Percentiles rank a stretch among this genome's conserved stretches.
Evolutionary conservation across 441 rosid genomes (phyloP).

Genomic region (Bocquillonia castaneifolia): DNA sequence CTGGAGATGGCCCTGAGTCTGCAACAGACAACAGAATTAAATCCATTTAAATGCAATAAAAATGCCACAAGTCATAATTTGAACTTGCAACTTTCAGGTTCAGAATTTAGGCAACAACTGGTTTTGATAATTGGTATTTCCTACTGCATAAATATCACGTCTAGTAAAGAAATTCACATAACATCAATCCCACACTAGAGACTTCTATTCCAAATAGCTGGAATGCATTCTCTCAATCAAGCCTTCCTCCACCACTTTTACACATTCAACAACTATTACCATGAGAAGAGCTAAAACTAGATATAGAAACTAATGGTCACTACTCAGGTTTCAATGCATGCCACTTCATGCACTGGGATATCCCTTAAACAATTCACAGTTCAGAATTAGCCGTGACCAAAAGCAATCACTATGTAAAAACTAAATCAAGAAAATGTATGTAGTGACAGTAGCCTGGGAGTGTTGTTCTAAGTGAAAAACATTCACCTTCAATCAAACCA

Average conservation of each 20-base stretch:
- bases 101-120: background rate
- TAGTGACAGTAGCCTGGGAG: background rate
- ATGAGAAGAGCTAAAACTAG: background rate
- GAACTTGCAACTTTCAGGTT: background rate
- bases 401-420: background rate
- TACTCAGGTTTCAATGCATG: background rate
- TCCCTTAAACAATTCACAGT: background rate
- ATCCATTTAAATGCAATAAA: background rate
- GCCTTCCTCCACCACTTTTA: background rate
- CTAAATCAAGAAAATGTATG: background rate
- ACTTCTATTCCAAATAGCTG: background rate
- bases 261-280: background rate
- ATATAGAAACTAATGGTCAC: background rate
- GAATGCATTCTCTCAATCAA: background rate
- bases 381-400: background rate
- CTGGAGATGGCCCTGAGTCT: background rate
- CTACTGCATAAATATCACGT: background rate
- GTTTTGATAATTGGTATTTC: background rate
- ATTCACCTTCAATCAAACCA: constrained; percentile 36
- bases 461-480: background rate
- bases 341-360: background rate
- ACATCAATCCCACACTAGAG: too few relatives aligned
- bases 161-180: background rate
- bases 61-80: background rate
- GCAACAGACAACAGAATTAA: background rate